A percentile compares a stretch with the other conserved stretches of the same genome.
phyloP scores from a whole-genome alignment of 257 asterid genomes.

The Striga asiatica region DNA sequence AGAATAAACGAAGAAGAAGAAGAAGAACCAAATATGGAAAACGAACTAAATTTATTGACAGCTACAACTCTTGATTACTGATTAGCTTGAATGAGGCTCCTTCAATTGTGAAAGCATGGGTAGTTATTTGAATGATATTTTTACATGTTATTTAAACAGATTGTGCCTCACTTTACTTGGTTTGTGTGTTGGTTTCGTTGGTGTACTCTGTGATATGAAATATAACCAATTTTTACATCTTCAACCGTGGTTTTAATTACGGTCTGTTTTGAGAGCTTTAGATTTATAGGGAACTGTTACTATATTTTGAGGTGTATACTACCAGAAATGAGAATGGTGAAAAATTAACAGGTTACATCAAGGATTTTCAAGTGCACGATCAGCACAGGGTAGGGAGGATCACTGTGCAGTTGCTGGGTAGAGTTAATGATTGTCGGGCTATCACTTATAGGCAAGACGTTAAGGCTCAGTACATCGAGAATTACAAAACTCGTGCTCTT shows the following conservation, averaged over 20 bases:
- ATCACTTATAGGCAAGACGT: conserved; percentile 77
- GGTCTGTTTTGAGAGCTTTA: background rate
- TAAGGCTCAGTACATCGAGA: conserved; percentile 43
- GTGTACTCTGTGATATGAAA: too few species aligned
- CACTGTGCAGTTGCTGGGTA: conserved; percentile 74
- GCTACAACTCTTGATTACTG: too few species aligned
- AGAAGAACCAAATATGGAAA: background rate
- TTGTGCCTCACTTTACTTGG: too few species aligned
- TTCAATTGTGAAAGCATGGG: too few species aligned
- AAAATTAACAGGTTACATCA: conserved; percentile 61
- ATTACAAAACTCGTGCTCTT: conserved; percentile 53
- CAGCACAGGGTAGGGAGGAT: conserved; percentile 79
- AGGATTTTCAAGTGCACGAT: conserved; percentile 66
- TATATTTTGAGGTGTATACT: background rate
- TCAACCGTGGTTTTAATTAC: background rate
- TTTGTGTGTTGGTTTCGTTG: too few species aligned
- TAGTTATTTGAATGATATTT: too few species aligned
- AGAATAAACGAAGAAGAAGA: background rate
- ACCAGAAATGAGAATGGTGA: conserved; percentile 11
- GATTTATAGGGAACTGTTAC: too few species aligned
- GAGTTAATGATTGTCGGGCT: conserved; percentile 85
- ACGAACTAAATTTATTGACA: background rate
- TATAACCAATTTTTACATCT: background rate
- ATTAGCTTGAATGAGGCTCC: too few species aligned
- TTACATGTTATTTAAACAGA: too few species aligned